A percentile compares a stretch with the other conserved stretches of the same genome.
These are phyloP conservation scores for Lepidopterella palustris DNA, from an alignment of 495 filamentous ascomycete genomes.

Conservation along the genomic window DNA sequence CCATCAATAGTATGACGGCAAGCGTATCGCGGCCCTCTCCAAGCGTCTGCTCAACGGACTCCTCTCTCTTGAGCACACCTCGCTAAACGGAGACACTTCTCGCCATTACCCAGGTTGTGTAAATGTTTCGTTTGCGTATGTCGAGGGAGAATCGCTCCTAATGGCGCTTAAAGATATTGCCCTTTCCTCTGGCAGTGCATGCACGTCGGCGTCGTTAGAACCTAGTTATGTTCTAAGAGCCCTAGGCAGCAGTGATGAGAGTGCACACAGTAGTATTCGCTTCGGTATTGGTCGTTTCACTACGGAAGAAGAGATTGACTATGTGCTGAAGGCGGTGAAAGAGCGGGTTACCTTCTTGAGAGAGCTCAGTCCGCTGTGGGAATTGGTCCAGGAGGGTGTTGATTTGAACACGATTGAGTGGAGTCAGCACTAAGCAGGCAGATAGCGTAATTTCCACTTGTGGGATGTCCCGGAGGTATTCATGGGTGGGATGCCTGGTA, in stretches of 20 bases:
- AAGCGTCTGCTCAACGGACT: conserved; percentile 76
- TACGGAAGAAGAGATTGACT: conserved; percentile 91
- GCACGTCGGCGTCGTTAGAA: conserved; percentile 93
- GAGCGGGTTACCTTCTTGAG: conserved; percentile 86
- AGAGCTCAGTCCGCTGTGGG: conserved; percentile 95
- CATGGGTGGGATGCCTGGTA: too few relatives aligned
- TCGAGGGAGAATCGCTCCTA: conserved; percentile 93
- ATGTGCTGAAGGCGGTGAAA: conserved; percentile 88
- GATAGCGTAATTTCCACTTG: too few relatives aligned
- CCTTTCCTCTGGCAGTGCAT: conserved; percentile 91
- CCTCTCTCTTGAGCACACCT: conserved; percentile 82
- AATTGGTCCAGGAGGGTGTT: conserved; percentile 94
- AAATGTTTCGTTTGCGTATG: conserved; percentile 96
- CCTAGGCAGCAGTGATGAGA: conserved; percentile 92
- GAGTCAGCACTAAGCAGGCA: conserved; percentile 69
- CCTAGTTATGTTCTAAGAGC: conserved; percentile 93
- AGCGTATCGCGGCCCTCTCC: conserved; percentile 73
- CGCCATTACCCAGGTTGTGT: conserved; percentile 93
- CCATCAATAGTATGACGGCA: conserved; percentile 73
- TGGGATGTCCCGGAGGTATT: too few relatives aligned
- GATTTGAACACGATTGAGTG: conserved; percentile 96
- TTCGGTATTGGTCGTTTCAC: conserved; percentile 98
- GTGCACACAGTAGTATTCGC: conserved; percentile 91
- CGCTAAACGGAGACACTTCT: conserved; percentile 77
- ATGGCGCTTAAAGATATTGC: conserved; percentile 99